These are phyloP conservation scores for Sordariomycetes sp. DNA, from an alignment of 2,329 filamentous ascomycete genomes.

Conservation along the genomic window DNA sequence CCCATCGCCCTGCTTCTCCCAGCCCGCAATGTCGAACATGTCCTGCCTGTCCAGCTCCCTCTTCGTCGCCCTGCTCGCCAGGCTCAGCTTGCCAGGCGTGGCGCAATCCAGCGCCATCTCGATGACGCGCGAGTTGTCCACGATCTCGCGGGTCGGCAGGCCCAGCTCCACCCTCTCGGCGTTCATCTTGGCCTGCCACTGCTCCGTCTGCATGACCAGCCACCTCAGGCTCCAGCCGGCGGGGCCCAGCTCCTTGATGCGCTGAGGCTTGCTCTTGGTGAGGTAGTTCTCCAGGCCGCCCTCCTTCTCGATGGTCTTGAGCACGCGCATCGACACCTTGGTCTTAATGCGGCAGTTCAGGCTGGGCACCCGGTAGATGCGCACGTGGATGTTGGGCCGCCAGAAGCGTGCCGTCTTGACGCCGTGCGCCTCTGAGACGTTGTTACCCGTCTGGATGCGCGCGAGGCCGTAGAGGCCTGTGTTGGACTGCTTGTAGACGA, in stretches of 20 bases:
- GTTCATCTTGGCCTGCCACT: conserved; percentile 57
- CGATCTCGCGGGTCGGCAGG: conserved; percentile 32
- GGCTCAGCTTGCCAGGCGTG: conserved; percentile 27
- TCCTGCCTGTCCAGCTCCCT: conserved; percentile 8
- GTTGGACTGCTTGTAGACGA: conserved; percentile 73
- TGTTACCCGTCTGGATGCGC: conserved; percentile 73
- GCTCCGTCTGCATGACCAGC: conserved; percentile 72
- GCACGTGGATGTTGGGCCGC: conserved; percentile 65
- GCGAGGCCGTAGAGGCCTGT: conserved; percentile 61
- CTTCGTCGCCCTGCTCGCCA: conserved; percentile 24
- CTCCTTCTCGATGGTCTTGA: conserved; percentile 69
- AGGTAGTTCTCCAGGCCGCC: conserved; percentile 91
- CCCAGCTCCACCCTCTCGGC: conserved; percentile 57
- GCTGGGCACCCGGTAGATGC: conserved; percentile 56
- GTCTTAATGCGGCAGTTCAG: conserved; percentile 57
- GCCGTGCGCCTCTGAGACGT: conserved; percentile 58
- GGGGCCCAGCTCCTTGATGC: conserved; percentile 80
- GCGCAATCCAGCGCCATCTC: conserved; percentile 30
- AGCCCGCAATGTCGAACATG: conserved; percentile 35
- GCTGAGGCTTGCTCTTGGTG: conserved; percentile 64
- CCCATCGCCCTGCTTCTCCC: conserved; percentile 25
- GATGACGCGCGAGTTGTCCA: conserved; percentile 26
- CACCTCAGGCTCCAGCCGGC: conserved; percentile 86
- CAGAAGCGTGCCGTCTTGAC: conserved; percentile 65
- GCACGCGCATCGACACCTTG: conserved; percentile 59